A percentile compares a stretch with the other conserved stretches of the same genome.
Conservation (phyloP, 306 rosid species). For the Lathyrus sativus region DNA sequence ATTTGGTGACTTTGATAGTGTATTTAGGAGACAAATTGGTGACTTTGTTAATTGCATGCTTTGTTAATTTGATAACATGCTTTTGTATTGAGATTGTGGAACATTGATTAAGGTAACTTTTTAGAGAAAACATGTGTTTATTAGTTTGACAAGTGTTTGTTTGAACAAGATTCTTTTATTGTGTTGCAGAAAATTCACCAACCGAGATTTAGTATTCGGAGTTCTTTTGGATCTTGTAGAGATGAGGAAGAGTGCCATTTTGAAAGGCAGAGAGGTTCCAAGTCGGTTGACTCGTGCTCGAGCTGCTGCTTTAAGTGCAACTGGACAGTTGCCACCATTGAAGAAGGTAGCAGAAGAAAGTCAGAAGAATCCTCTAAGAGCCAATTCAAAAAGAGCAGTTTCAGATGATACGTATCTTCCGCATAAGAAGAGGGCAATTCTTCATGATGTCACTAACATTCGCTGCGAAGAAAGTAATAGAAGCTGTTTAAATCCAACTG, state of each 20-base stretch:
- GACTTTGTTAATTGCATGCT: conserved; percentile 1
- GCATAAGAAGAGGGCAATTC: conserved; percentile 64
- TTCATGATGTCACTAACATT: conserved; percentile 74
- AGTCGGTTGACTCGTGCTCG: conserved; percentile 74
- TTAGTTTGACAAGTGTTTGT: too few species aligned
- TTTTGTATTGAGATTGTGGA: neutral
- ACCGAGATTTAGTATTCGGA: conserved; percentile 29
- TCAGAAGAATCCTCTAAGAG: conserved; percentile 47
- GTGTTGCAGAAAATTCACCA: conserved; percentile 47
- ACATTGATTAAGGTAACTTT: too few species aligned
- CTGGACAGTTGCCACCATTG: conserved; percentile 58
- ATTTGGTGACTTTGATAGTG: neutral
- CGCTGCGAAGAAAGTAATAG: conserved; percentile 49
- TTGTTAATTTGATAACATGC: conserved; percentile 22
- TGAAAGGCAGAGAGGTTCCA: conserved; percentile 49
- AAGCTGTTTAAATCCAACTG: conserved; percentile 55
- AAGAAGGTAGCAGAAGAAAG: conserved; percentile 43
- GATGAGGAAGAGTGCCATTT: conserved; percentile 58
- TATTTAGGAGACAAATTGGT: neutral
- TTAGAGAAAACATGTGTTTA: too few species aligned
- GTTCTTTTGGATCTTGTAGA: conserved; percentile 46
- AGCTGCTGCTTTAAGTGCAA: conserved; percentile 59
- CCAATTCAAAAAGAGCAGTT: conserved; percentile 52
- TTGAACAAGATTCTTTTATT: neutral
- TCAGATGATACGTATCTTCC: conserved; percentile 46